Base-by-base conservation (phyloP, 805 yeast genomes). In the Lachancea waltii region DNA sequence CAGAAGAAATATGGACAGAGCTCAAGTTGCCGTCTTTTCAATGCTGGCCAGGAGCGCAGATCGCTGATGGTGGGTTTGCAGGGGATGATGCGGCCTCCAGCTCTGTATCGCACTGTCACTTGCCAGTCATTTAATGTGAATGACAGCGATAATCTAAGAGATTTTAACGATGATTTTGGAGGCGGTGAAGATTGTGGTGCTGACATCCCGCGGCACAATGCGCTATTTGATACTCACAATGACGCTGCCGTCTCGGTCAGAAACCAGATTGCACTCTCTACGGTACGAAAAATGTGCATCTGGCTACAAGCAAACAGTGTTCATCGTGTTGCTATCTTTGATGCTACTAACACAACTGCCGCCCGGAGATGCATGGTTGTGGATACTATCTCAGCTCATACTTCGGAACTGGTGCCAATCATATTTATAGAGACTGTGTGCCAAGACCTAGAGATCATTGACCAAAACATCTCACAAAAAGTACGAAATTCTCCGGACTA, bases 21-120 rank as follows among this genome's bases (percentile, higher is more conserved):
- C 13, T 19, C 23, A 18, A 23, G 72, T 45, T 75, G 81, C 47
- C 63, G 75, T 41, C 76, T 78, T 9, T 79, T 79, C 64, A 79
- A 79, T 52, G 86, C 79, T 25, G 86, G 86, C 1, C 76, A 77
- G 53, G 77, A 79, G 6, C 60, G 86, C 55, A 62, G 86, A n/a
- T 31, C 26, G 15, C 11, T 23, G 29, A 17, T 30, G 4, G 19
- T 19, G 6, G 27, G 30, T n/a, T 27, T 9, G 5, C 17, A 17
- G 18, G 23, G 15, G 8, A 19, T 14, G n/a, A 5, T 27, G 6
- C 29, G 11, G 22, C 29, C 4, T 15, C 29, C 41, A 7, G 19
- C 20, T 7, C 28, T 37, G 14, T 26, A 27, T 16, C 41, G 41
- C 28, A 37, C 41, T 14, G 31, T 37, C 7, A 37, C 41, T 9